These are phyloP conservation scores for Atkinsonella hypoxylon DNA, from an alignment of 2,329 filamentous ascomycete species.

Conservation along the genomic window DNA sequence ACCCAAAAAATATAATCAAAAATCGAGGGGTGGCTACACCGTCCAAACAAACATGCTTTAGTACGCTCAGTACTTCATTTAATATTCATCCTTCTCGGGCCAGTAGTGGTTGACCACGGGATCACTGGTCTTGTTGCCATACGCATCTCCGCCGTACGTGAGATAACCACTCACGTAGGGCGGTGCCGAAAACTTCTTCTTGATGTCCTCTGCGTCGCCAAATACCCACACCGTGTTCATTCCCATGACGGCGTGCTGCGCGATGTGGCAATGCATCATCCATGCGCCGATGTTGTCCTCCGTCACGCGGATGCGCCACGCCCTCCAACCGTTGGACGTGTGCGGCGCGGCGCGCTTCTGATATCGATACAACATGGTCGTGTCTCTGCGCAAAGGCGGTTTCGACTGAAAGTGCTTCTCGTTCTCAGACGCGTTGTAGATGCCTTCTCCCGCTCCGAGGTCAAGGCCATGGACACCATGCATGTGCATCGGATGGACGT, in stretches of 20 bases:
- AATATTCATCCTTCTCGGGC: background rate
- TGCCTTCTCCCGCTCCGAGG: constrained; percentile 39
- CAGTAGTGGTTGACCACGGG: background rate
- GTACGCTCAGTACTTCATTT: no score
- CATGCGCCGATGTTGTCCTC: constrained; percentile 35
- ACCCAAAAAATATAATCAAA: no score
- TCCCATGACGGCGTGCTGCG: constrained; percentile 43
- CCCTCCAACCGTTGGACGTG: constrained; percentile 42
- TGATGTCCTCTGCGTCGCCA: constrained; percentile 12
- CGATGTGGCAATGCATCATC: constrained; percentile 51
- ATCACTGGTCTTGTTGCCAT: constrained; percentile 22
- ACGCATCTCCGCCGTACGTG: constrained; percentile 30
- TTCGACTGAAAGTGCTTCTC: constrained; percentile 24
- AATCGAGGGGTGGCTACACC: no score
- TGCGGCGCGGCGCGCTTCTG: constrained; percentile 24
- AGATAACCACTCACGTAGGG: constrained; percentile 28
- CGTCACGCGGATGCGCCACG: constrained; percentile 38
- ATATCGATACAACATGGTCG: constrained; percentile 45
- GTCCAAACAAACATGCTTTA: no score
- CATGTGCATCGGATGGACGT: constrained; percentile 38
- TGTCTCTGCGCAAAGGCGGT: constrained; percentile 29
- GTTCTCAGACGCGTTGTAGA: constrained; percentile 36
- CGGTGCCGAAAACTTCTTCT: constrained; percentile 10
- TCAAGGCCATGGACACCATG: constrained; percentile 44
- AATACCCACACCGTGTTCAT: constrained; percentile 17